Conservation (phyloP, 208 protist genomes). For the Porcisia hertigi region DNA sequence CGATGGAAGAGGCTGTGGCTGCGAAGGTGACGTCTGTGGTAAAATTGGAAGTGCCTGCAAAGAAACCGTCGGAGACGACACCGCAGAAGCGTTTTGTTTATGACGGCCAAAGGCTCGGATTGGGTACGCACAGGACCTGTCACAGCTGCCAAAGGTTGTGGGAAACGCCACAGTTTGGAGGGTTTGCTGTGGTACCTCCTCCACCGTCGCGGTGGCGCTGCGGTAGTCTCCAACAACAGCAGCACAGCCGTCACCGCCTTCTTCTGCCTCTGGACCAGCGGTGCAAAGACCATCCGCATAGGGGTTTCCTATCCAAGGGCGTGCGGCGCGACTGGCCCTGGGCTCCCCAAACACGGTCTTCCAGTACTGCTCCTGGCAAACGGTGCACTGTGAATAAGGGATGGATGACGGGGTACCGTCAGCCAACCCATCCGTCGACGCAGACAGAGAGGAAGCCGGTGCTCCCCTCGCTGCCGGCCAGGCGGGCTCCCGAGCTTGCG, state of each 20-base stretch:
- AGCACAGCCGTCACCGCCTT: neutral
- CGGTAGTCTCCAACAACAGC: conserved; percentile 42
- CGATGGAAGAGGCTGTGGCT: neutral
- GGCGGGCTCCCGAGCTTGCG: neutral
- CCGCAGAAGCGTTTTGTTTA: neutral
- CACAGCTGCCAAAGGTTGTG: conserved; percentile 46
- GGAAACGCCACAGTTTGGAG: conserved; percentile 78
- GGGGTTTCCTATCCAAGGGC: neutral
- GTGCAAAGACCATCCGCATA: neutral
- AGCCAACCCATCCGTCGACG: neutral
- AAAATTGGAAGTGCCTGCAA: neutral
- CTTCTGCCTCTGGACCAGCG: neutral
- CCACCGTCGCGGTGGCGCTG: conserved; percentile 25
- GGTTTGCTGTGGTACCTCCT: conserved; percentile 74
- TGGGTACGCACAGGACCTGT: conserved; percentile 18
- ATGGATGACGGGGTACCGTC: neutral
- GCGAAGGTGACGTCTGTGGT: neutral
- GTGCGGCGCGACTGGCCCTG: neutral
- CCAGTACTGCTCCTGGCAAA: conserved; percentile 20
- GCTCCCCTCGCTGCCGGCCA: neutral
- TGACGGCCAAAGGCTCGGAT: conserved; percentile 10
- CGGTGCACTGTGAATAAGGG: neutral
- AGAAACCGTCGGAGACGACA: neutral
- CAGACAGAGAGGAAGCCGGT: neutral
- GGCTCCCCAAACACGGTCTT: conserved; percentile 17